A percentile compares a stretch with the other conserved stretches of the same genome.
These are phyloP conservation scores for Arxiozyma bovina DNA, from an alignment of 1,139 yeast species.

Conservation along the genomic window DNA sequence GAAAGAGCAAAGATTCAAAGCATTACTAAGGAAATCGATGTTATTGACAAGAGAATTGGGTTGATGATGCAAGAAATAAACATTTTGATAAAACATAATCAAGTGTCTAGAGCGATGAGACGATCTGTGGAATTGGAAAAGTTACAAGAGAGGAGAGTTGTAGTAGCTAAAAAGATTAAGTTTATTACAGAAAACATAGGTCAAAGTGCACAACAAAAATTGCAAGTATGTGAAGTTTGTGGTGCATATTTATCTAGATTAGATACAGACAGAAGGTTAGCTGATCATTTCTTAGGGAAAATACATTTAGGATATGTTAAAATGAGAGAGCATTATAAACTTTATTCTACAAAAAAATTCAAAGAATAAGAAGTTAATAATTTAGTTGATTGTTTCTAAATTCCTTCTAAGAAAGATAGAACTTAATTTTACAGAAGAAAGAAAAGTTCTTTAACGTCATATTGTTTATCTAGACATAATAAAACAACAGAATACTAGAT, in stretches of 20 bases:
- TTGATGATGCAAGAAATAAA: slow-evolving; percentile 64
- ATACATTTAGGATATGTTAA: slow-evolving; percentile 74
- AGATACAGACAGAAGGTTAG: slow-evolving; percentile 82
- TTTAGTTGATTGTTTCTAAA: background rate
- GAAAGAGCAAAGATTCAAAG: slow-evolving; percentile 58
- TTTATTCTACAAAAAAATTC: slow-evolving; percentile 4
- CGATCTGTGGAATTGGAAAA: slow-evolving; percentile 38
- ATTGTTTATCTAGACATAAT: no score
- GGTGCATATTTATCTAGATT: slow-evolving; percentile 83
- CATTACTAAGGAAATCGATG: slow-evolving; percentile 58
- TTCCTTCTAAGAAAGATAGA: background rate
- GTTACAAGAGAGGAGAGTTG: slow-evolving; percentile 39
- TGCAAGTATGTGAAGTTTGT: slow-evolving; percentile 86
- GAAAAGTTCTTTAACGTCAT: no score
- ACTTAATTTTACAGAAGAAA: background rate
- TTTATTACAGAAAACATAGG: slow-evolving; percentile 66
- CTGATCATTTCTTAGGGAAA: slow-evolving; percentile 87
- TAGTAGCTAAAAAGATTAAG: slow-evolving; percentile 47
- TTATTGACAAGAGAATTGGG: slow-evolving; percentile 56
- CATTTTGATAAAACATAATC: slow-evolving; percentile 43
- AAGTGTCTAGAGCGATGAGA: slow-evolving; percentile 44
- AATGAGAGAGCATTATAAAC: slow-evolving; percentile 48
- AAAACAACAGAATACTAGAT: background rate
- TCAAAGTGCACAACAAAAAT: slow-evolving; percentile 79
- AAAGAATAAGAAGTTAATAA: background rate